These are phyloP conservation scores for Cladosporium sp. DNA, from an alignment of 2,329 filamentous ascomycete species.

Conservation along the genomic window DNA sequence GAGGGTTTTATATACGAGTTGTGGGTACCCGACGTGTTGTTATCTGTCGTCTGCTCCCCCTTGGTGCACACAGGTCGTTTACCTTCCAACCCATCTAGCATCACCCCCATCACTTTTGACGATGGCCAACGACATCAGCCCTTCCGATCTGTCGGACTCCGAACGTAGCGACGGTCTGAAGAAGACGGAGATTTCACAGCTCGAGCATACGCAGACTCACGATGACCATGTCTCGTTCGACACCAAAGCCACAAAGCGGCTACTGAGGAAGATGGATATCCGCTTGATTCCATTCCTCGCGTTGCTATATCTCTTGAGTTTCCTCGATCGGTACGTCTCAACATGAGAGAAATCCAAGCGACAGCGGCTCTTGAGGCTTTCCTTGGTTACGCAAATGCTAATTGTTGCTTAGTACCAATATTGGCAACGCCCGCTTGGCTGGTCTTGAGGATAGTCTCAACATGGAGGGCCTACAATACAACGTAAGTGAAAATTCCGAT, in stretches of 20 bases:
- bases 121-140: neutral
- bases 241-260: conserved; percentile 43
- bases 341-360: neutral
- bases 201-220: neutral
- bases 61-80: neutral
- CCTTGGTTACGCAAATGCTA: neutral
- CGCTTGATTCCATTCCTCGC: conserved; percentile 67
- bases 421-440: conserved; percentile 26
- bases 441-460: conserved; percentile 27
- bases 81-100: neutral
- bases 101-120: neutral
- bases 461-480: conserved; percentile 26
- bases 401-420: neutral
- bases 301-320: conserved; percentile 72
- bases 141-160: neutral
- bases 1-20: neutral
- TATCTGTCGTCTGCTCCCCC: neutral
- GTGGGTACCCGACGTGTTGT: neutral
- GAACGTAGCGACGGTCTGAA: neutral
- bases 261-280: conserved; percentile 64
- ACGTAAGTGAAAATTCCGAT: neutral
- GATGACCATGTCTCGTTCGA: neutral
- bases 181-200: neutral
- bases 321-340: conserved; percentile 56
- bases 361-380: neutral